A percentile compares a stretch with the other conserved stretches of the same genome.
Evolutionary conservation across 2,329 filamentous ascomycete species (phyloP).

Genomic region (Phyllosticta ampelicida): DNA sequence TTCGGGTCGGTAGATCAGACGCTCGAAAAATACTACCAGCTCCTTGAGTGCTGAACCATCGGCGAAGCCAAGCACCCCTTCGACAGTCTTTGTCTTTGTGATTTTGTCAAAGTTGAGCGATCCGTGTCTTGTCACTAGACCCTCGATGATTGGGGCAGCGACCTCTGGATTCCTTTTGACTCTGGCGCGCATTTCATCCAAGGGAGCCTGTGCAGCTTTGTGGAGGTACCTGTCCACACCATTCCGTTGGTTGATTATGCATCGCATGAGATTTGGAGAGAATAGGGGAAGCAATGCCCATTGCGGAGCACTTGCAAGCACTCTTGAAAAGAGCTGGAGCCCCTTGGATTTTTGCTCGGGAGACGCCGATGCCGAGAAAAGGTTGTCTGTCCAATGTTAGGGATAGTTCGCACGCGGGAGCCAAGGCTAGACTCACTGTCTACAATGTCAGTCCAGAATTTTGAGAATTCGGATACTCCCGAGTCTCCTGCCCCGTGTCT

Average conservation of each 20-base stretch:
- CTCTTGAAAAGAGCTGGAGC: constrained; percentile 74
- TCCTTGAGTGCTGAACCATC: constrained; percentile 39
- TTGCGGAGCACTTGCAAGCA: constrained; percentile 46
- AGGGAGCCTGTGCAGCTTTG: constrained; percentile 62
- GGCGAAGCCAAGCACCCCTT: constrained; percentile 56
- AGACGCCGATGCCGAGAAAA: constrained; percentile 73
- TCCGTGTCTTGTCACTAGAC: constrained; percentile 59
- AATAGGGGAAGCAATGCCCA: constrained; percentile 53
- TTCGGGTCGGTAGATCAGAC: constrained; percentile 37
- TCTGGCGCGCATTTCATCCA: constrained; percentile 59
- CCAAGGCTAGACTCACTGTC: constrained; percentile 52
- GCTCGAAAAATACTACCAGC: constrained; percentile 44
- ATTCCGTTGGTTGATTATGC: constrained; percentile 71
- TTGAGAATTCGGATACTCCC: constrained; percentile 44
- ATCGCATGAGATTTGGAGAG: constrained; percentile 71
- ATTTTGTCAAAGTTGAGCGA: constrained; percentile 73
- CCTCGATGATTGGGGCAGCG: constrained; percentile 50
- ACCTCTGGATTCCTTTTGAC: constrained; percentile 51
- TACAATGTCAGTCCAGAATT: constrained; percentile 79
- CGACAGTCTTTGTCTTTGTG: constrained; percentile 76
- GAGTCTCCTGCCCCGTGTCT: constrained; percentile 15
- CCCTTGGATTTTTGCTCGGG: constrained; percentile 87
- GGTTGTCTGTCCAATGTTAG: constrained; percentile 48
- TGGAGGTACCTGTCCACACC: constrained; percentile 71
- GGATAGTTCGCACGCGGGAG: background rate